phyloP scores from a whole-genome alignment of 306 rosid species.

The Dalbergia cochinchinensis region DNA sequence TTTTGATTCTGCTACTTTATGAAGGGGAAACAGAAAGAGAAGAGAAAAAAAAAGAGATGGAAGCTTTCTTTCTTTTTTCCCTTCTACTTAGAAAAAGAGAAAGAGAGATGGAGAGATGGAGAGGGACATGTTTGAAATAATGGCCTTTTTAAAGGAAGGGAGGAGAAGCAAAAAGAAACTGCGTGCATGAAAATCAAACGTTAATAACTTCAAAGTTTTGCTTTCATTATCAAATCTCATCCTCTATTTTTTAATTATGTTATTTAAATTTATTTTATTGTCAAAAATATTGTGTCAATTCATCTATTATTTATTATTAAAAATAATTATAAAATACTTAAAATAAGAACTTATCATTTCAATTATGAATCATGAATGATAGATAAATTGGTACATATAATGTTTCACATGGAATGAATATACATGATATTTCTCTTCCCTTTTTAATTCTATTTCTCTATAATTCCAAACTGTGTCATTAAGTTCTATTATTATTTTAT shows the following conservation, averaged over 20 bases:
- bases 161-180: constrained; percentile 38
- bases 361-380: too few species aligned
- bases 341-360: too few species aligned
- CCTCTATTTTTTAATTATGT: neutral
- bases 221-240: constrained; percentile 19
- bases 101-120: neutral
- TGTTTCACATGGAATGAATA: too few species aligned
- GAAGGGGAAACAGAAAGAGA: constrained; percentile 48
- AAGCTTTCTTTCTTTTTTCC: constrained; percentile 32
- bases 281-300: too few species aligned
- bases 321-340: too few species aligned
- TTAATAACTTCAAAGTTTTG: constrained; percentile 43
- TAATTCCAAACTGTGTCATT: too few species aligned
- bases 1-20: constrained; percentile 48
- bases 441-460: too few species aligned
- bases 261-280: neutral
- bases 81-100: constrained; percentile 13
- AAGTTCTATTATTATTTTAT: neutral
- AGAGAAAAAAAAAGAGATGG: constrained; percentile 9
- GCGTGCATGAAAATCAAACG: constrained; percentile 51
- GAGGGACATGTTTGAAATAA: constrained; percentile 36
- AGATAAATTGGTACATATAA: too few species aligned
- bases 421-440: too few species aligned
- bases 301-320: too few species aligned
- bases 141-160: constrained; percentile 43